These are phyloP conservation scores for Rhytidiadelphus loreus DNA, from an alignment of 225 moss, liverwort and hornwort species.

Conservation along the genomic window DNA sequence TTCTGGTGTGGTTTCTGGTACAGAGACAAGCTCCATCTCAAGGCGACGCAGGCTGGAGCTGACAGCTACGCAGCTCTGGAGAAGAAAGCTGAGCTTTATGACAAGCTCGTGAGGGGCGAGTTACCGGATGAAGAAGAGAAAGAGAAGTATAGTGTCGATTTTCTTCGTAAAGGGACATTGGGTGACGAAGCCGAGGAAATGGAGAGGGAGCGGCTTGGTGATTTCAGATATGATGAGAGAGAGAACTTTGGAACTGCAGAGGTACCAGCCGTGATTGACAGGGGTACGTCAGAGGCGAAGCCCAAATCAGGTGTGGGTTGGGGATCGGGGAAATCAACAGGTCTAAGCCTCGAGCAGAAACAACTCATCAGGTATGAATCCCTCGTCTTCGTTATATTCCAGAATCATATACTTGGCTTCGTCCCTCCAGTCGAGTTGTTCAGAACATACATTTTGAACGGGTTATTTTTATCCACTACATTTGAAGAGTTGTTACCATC, in stretches of 20 bases:
- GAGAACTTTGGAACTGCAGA: slow-evolving; percentile 8
- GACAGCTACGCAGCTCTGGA: slow-evolving; percentile 81
- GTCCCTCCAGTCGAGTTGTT: background rate
- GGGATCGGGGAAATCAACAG: slow-evolving; percentile 41
- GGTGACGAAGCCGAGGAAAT: slow-evolving; percentile 67
- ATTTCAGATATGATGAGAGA: background rate
- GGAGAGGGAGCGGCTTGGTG: slow-evolving; percentile 52
- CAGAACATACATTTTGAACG: background rate
- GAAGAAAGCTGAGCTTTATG: slow-evolving; percentile 95
- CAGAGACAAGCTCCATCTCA: slow-evolving; percentile 77
- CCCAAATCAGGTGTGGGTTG: slow-evolving; percentile 23
- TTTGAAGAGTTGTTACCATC: background rate
- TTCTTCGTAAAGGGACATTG: slow-evolving; percentile 68
- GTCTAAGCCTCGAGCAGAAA: slow-evolving; percentile 74
- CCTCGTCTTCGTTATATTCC: background rate
- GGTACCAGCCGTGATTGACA: slow-evolving; percentile 6
- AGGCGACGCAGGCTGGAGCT: slow-evolving; percentile 55
- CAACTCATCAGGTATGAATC: slow-evolving; percentile 43
- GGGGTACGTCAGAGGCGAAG: slow-evolving; percentile 4
- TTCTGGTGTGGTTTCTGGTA: background rate
- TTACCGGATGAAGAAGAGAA: slow-evolving; percentile 68
- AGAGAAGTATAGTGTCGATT: slow-evolving; percentile 81
- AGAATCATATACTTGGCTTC: background rate
- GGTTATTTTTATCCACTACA: background rate
- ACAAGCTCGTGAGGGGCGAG: slow-evolving; percentile 77